Evolutionary conservation across 1,284 basidiomycete species (phyloP), one percentile per base, ranked within the genome.

Genomic region (Ganoderma sp.): DNA sequence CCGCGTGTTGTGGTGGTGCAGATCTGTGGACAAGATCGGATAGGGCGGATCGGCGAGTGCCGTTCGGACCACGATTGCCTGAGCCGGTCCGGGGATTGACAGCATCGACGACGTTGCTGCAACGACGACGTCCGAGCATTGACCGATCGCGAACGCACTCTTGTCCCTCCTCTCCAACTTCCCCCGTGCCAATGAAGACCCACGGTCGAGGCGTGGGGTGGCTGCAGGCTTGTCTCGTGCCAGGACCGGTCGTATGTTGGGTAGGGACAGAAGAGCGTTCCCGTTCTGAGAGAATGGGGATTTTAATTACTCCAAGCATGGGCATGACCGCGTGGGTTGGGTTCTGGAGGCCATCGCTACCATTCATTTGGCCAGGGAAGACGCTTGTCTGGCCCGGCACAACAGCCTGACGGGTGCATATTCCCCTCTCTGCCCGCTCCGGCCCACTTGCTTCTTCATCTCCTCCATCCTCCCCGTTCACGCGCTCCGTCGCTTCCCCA

Each of bases 301-400:
- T 12, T 37, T 66, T 66, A 66, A 66, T 66, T 66, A 61, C 60
- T 19, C 65, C 65, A 43, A 48, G 50, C 42, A 57, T 42, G 65
- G 60, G 65, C 60, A 48, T 28, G 41, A 37, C 50, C 60, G 59
- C 60, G 65, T 66, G 65, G 37, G 39, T 34, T 9, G 28, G 50
- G 14, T 52, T 61, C 59, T 61, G 37, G 52, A 28, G 39, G n/a
- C 66, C 58, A 54, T 66, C 60, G 60, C 65, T 60, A 66, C 65
- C n/a, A 66, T 66, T 61, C 64, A 66, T 60, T 41, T 61, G 64
- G 32, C 56, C 42, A n/a, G 34, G 42, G 58, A 54, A 45, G 64
- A 65, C 64, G 56, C 57, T 50, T 65, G 64, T 59, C n/a, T 12
- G 45, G 17, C 58, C 8, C 17, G 25, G 45, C 34, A 39, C 39